Percentiles rank a stretch among this genome's conserved stretches.
Conservation (phyloP, 257 asterid species). For the Buddleja alternifolia region DNA sequence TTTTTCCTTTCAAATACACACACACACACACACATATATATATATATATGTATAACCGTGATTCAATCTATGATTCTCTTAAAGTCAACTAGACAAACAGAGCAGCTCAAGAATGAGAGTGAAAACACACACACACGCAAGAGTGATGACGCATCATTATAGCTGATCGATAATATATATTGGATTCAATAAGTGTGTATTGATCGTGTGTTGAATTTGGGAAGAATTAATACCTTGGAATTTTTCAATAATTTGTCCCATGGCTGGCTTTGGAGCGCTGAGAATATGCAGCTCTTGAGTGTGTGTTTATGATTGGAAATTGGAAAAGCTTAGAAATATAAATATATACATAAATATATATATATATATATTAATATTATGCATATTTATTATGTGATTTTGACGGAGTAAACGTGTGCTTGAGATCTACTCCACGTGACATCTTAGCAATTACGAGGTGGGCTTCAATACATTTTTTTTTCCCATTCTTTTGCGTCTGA, state of each 20-base stretch:
- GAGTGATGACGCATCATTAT: background rate
- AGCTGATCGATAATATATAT: background rate
- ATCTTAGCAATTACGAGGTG: constrained; percentile 23
- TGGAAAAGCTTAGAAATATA: background rate
- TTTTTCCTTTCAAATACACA: too few relatives aligned
- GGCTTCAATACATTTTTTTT: background rate
- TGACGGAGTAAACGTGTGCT: constrained; percentile 28
- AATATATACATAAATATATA: background rate
- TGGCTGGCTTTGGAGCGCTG: constrained; percentile 47
- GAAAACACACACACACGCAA: constrained; percentile 2
- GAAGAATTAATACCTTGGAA: constrained; percentile 51
- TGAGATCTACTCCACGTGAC: constrained; percentile 40
- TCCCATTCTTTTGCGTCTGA: too few relatives aligned
- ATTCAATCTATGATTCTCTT: background rate
- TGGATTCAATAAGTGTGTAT: background rate
- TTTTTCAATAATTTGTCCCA: constrained; percentile 85
- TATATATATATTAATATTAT: background rate
- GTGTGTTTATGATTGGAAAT: too few relatives aligned
- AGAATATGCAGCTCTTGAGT: constrained; percentile 19
- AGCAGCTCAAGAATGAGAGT: background rate
- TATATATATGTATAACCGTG: too few relatives aligned
- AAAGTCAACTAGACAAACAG: background rate
- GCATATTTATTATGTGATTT: constrained; percentile 6
- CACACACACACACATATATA: too few relatives aligned
- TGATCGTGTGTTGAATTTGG: background rate